phyloP scores from a whole-genome alignment of 345 rosid genomes.

The Eucalyptus cloeziana region DNA sequence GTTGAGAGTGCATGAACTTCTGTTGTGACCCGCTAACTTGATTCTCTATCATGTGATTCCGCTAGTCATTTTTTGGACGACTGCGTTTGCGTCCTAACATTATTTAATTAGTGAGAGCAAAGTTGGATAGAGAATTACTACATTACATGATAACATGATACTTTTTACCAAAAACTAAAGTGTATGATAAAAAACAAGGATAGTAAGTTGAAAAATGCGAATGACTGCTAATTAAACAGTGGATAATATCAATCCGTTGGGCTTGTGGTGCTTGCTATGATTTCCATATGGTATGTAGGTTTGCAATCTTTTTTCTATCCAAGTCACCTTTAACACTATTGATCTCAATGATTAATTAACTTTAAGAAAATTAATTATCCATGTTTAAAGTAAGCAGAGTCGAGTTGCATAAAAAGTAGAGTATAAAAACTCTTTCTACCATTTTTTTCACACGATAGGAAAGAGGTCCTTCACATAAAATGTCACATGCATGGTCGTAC shows the following conservation, averaged over 20 bases:
- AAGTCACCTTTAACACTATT: neutral
- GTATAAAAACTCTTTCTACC: neutral
- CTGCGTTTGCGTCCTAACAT: neutral
- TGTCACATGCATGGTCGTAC: neutral
- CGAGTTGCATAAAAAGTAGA: neutral
- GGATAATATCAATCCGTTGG: neutral
- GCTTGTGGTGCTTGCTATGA: no score
- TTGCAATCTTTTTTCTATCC: neutral
- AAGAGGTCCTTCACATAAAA: neutral
- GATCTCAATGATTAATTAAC: neutral
- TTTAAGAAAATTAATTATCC: neutral
- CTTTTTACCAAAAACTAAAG: neutral
- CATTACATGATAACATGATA: neutral
- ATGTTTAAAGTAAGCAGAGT: neutral
- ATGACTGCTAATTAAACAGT: neutral
- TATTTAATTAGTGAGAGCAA: neutral
- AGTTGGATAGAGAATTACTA: neutral
- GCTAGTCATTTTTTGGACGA: rapidly evolving
- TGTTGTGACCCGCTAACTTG: neutral
- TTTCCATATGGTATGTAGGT: neutral
- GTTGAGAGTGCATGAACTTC: neutral
- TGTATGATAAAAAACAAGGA: neutral
- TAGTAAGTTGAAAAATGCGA: neutral
- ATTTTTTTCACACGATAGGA: neutral
- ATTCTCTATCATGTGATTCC: neutral